Evolutionary conservation across 1,284 basidiomycete genomes (phyloP), one percentile per base, ranked within the genome.

Genomic region (Lentinus polychrous): DNA sequence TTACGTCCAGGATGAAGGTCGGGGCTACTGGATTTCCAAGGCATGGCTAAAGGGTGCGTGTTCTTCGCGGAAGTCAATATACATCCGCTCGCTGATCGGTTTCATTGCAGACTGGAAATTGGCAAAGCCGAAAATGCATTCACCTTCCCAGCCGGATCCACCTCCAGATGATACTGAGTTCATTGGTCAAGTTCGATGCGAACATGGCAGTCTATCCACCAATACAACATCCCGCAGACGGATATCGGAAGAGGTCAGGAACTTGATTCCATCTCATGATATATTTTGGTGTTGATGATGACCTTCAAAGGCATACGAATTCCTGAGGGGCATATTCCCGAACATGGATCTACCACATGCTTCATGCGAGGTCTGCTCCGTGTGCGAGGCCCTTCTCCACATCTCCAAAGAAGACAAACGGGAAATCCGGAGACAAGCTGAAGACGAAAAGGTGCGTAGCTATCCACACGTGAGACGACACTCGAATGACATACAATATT

Each of bases 11-110:
- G 68, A 69, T 15, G 71, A 73, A 44, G 65, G 66, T 24, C 54
- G 59, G n/a, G 76, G 77, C 10, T 82, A 73, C 59, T 88, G 83
- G 82, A 78, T 91, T 57, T 90, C 89, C 1, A 87, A 83, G 58
- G 60, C 66, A 10, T 91, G 89, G 89, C 60, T 87, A 3, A 84
- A 75, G 75, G 87, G 88, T 85, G 54, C 23, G 52, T 11, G 23
- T 43, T 11, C 20, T 22, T 12, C 31, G 37, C 18, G 6, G 8
- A 23, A 38, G 11, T 46, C 18, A 8, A 24, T 17, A 11, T 38
- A 14, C 34, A 17, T 43, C 4, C 12, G 20, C 24, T 33, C 17
- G 10, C 10, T 34, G 15, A 42, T 38, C 42, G 41, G 14, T 51
- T 23, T 38, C 48, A 46, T 40, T 36, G 22, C 49, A 89, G 89